Percentiles rank a stretch among this genome's conserved stretches.
These are phyloP conservation scores for Takakia lepidozioides DNA, from an alignment of 225 moss, liverwort and hornwort species.

Conservation along the genomic window DNA sequence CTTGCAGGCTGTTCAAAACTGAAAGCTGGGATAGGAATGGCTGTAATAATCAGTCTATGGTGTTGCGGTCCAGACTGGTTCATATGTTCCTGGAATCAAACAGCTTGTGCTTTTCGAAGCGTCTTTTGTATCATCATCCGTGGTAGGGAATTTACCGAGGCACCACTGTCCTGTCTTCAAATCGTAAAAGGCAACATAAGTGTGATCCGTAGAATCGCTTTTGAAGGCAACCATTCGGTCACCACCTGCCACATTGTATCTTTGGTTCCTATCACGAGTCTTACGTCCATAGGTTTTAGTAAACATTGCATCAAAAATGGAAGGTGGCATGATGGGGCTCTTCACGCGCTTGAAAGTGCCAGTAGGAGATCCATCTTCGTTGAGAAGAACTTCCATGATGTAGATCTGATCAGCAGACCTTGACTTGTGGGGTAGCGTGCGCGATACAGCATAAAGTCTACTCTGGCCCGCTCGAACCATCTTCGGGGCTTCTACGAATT, in stretches of 20 bases:
- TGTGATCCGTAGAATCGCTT: neutral
- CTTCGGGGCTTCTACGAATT: slow-evolving; percentile 1
- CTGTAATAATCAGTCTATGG: no score
- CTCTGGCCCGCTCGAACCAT: neutral
- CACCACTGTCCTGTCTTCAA: neutral
- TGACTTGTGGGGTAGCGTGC: neutral
- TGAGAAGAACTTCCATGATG: neutral
- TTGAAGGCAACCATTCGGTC: slow-evolving; percentile 1
- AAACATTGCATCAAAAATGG: neutral
- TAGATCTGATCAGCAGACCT: neutral
- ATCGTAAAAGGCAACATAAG: neutral
- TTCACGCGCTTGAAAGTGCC: neutral
- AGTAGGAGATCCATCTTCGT: neutral
- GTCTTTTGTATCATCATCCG: neutral
- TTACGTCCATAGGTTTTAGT: neutral
- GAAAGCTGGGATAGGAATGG: no score
- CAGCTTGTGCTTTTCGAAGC: neutral
- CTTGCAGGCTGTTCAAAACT: no score
- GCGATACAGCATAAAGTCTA: slow-evolving; percentile 3
- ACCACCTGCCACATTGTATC: neutral
- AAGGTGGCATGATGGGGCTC: neutral
- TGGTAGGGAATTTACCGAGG: neutral
- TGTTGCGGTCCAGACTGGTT: slow-evolving; percentile 3
- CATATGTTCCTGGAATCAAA: slow-evolving; percentile 5
- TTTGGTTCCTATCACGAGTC: neutral